phyloP scores from a whole-genome alignment of 2,329 filamentous ascomycete genomes.

The Talaromyces amestolkiae region DNA sequence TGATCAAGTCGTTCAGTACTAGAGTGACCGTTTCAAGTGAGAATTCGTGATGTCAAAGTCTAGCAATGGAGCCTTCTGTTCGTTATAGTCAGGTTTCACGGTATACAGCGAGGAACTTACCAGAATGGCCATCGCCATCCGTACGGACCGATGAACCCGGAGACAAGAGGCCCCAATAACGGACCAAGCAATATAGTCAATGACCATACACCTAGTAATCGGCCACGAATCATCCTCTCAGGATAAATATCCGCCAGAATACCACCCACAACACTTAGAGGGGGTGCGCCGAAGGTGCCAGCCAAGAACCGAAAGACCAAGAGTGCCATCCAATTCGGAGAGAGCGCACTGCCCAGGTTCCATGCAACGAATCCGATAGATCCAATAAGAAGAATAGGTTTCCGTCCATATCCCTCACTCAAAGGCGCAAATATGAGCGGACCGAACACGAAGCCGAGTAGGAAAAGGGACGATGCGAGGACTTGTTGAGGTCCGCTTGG shows the following conservation, averaged over 20 bases:
- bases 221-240: background rate
- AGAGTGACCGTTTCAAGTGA: background rate
- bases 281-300: background rate
- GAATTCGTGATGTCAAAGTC: background rate
- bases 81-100: background rate
- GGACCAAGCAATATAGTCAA: background rate
- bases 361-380: background rate
- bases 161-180: background rate
- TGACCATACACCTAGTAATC: background rate
- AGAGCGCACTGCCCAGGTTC: background rate
- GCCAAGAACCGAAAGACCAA: background rate
- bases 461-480: background rate
- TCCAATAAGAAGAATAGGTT: background rate
- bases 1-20: background rate
- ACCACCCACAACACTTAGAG: background rate
- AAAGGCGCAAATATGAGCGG: background rate
- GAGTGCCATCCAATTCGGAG: background rate
- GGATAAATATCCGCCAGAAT: background rate
- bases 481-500: background rate
- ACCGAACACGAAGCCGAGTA: background rate
- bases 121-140: background rate
- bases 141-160: background rate
- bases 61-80: background rate
- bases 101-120: background rate
- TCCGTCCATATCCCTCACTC: background rate